A percentile compares a stretch with the other conserved stretches of the same genome.
Evolutionary conservation across 2,329 filamentous ascomycete genomes (phyloP).

Genomic region (Sordariomycetes sp.): DNA sequence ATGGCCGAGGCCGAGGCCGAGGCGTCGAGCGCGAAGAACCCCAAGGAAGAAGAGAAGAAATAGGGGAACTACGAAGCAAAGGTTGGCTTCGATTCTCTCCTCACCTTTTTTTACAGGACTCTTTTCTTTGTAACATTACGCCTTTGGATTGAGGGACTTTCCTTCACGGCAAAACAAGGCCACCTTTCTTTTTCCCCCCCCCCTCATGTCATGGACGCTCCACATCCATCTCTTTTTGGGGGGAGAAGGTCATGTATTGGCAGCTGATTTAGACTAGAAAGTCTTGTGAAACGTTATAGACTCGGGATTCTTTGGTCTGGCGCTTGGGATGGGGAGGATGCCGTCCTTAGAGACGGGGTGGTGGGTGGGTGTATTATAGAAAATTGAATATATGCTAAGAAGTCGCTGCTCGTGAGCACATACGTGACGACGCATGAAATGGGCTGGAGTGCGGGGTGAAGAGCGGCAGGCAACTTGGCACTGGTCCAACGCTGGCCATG

Average conservation of each 20-base stretch:
- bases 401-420: neutral
- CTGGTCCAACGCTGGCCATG: too few relatives aligned
- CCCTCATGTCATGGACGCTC: neutral
- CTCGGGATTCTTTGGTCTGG: neutral
- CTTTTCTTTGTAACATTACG: neutral
- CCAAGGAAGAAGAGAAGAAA: conserved; percentile 21
- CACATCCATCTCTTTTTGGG: neutral
- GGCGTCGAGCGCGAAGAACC: conserved; percentile 10
- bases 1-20: conserved; percentile 14
- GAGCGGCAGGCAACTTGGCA: too few relatives aligned
- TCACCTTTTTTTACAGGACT: neutral
- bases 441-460: too few relatives aligned
- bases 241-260: neutral
- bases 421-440: too few relatives aligned
- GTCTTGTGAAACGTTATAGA: neutral
- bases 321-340: neutral
- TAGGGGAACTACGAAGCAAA: conserved; percentile 2
- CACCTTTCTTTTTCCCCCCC: neutral
- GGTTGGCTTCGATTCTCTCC: conserved; percentile 5
- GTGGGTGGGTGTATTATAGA: neutral
- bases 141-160: neutral
- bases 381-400: neutral
- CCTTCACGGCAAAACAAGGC: neutral
- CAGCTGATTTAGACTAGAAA: neutral
- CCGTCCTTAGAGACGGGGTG: neutral